Evolutionary conservation across 2,329 filamentous ascomycete genomes (phyloP).

Genomic region (Neonectria sp.): DNA sequence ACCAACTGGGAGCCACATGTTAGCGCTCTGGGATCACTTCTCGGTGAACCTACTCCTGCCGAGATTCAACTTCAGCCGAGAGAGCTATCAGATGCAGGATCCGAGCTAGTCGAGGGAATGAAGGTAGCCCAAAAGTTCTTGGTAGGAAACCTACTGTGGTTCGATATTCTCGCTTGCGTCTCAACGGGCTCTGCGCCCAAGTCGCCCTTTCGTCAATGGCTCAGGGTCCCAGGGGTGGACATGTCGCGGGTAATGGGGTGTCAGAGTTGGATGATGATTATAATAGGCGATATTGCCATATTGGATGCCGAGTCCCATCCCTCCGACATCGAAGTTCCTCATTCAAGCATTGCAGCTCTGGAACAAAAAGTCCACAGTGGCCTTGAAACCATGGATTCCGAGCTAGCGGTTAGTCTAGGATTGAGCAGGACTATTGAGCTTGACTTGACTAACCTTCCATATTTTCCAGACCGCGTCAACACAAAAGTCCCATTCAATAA

Average conservation of each 20-base stretch:
- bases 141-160: conserved; percentile 39
- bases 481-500: neutral
- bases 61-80: neutral
- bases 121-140: conserved; percentile 38
- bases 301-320: neutral
- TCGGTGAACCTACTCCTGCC: conserved; percentile 21
- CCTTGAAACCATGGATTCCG: neutral
- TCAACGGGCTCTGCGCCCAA: conserved; percentile 28
- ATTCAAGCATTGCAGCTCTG: neutral
- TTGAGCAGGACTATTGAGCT: neutral
- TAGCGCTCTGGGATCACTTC: conserved; percentile 33
- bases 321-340: neutral
- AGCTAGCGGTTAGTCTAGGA: neutral
- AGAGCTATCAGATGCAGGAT: conserved; percentile 8
- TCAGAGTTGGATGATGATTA: conserved; percentile 35
- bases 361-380: neutral
- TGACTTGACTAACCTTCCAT: neutral
- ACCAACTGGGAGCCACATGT: conserved; percentile 42
- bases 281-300: conserved; percentile 35
- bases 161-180: conserved; percentile 37
- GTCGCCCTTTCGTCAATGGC: conserved; percentile 31
- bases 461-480: neutral
- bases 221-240: conserved; percentile 26
- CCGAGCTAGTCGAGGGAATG: conserved; percentile 22
- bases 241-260: conserved; percentile 43